These are phyloP conservation scores for Venturia oleaginea DNA, from an alignment of 2,329 filamentous ascomycete genomes.

Conservation along the genomic window DNA sequence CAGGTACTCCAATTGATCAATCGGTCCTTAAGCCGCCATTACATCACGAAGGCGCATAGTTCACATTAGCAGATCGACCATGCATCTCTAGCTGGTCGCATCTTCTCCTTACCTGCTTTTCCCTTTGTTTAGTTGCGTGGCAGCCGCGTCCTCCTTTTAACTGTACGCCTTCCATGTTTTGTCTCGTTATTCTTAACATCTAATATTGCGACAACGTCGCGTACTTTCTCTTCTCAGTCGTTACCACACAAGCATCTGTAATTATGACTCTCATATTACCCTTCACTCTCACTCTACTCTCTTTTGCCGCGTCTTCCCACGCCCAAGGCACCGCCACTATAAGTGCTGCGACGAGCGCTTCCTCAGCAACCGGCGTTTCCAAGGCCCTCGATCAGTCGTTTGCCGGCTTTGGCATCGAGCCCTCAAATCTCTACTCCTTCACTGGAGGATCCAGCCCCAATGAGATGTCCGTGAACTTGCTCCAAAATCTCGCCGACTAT, in stretches of 20 bases:
- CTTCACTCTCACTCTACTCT: slow-evolving; percentile 3
- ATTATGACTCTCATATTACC: not conserved
- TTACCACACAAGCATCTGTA: not conserved
- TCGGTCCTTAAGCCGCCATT: not conserved
- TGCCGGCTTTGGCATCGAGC: slow-evolving; percentile 43
- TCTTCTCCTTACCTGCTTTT: not conserved
- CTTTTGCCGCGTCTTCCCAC: not conserved
- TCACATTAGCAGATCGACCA: not conserved
- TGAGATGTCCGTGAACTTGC: slow-evolving; percentile 36
- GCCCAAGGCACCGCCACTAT: not conserved
- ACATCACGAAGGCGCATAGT: not conserved
- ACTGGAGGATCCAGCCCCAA: slow-evolving; percentile 36
- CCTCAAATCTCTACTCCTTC: slow-evolving; percentile 44
- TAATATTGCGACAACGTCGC: not conserved
- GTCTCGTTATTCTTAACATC: not conserved
- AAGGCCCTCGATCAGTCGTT: not conserved
- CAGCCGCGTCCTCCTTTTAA: not conserved
- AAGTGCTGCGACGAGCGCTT: not conserved
- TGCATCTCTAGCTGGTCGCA: not conserved
- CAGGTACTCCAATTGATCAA: not conserved
- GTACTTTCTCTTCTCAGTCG: not conserved
- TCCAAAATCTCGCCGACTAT: slow-evolving; percentile 41
- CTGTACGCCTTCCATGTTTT: not conserved
- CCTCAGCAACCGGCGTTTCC: slow-evolving; percentile 4
- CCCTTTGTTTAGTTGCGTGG: not conserved